Conservation (phyloP, 2,329 filamentous ascomycete species). For the Mycogone perniciosa region DNA sequence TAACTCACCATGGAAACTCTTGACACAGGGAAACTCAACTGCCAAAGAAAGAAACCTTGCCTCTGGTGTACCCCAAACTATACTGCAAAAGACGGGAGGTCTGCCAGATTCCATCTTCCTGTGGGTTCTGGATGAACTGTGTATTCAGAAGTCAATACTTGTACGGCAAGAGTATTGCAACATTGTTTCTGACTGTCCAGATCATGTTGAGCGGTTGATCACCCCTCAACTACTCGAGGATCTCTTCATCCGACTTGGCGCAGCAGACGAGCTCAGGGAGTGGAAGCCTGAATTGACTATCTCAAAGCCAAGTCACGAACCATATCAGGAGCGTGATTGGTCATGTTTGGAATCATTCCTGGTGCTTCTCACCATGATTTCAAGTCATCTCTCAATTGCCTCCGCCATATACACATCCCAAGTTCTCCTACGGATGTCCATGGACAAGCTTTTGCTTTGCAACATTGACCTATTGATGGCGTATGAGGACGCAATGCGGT, state of each 20-base stretch:
- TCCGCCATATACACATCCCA: slow-evolving; percentile 36
- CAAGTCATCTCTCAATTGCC: slow-evolving; percentile 28
- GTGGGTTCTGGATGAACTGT: slow-evolving; percentile 60
- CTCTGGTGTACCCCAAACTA: slow-evolving; percentile 54
- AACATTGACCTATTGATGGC: slow-evolving; percentile 34
- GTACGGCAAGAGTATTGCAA: slow-evolving; percentile 56
- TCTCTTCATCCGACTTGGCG: slow-evolving; percentile 56
- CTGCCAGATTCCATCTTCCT: slow-evolving; percentile 59
- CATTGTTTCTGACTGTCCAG: slow-evolving; percentile 40
- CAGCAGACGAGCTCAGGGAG: slow-evolving; percentile 38
- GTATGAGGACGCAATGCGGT: slow-evolving; percentile 38
- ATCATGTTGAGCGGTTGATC: slow-evolving; percentile 40
- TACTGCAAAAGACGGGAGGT: slow-evolving; percentile 27
- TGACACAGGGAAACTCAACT: slow-evolving; percentile 36
- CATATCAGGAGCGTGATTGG: slow-evolving; percentile 40
- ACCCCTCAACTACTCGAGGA: slow-evolving; percentile 39
- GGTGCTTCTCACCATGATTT: slow-evolving; percentile 33
- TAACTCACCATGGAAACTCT: slow-evolving; percentile 40
- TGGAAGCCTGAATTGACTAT: slow-evolving; percentile 17
- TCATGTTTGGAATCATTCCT: slow-evolving; percentile 38
- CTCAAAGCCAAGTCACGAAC: slow-evolving; percentile 20
- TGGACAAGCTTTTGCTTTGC: slow-evolving; percentile 44
- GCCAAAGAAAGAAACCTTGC: slow-evolving; percentile 53
- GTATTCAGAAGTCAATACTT: slow-evolving; percentile 46
- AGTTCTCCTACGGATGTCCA: slow-evolving; percentile 48